Evolutionary conservation across 768 basidiomycete species (phyloP), one percentile per base, ranked within the genome.

Genomic region (Russula sp.): DNA sequence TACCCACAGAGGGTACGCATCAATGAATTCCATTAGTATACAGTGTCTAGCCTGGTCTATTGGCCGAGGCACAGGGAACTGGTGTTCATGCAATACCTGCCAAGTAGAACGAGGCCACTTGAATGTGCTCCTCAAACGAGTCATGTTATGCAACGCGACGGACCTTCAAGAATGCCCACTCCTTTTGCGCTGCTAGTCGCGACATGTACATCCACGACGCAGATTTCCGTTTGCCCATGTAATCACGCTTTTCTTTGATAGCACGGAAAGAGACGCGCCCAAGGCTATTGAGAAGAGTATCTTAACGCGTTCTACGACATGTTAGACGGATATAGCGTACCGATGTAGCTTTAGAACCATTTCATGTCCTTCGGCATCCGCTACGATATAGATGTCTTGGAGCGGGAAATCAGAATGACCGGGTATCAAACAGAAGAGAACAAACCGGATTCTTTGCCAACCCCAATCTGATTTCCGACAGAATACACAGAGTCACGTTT

Each of bases 201-300:
- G 93, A 95, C 91, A 99, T 92, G 76, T 98, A 98, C 94, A 98
- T 97, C 97, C 97, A 99, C 18, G 92, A 92, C 0, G 97, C 96
- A 18, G 89, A 91, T 75, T 94, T 94, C 47, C 97, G 84, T 74
- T 94, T 96, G 27, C 95, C 93, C 59, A 99, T 78, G 72, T 98
- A 99, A 71, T 99, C 97, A 63, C 97, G 81, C 72, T 98, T 98
- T 69, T 88, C 82, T 76, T 99, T 99, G 77, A 99, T 94, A 0
- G 93, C 86, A 47, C 97, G 87, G 77, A 99, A 99, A 0, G 95
- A 98, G 68, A 98, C 86, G n/a, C 97, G 89, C 39, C 97, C 97
- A 18, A 98, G 82, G 47, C 97, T 98, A 72, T 27, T 3, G 42
- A 44, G 45, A 35, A 22, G 3, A n/a, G 9, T 16, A 64, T 39